A percentile compares a stretch with the other conserved stretches of the same genome.
Evolutionary conservation across 2,329 filamentous ascomycete genomes (phyloP).

Genomic region (Geoglossum cookeanum): DNA sequence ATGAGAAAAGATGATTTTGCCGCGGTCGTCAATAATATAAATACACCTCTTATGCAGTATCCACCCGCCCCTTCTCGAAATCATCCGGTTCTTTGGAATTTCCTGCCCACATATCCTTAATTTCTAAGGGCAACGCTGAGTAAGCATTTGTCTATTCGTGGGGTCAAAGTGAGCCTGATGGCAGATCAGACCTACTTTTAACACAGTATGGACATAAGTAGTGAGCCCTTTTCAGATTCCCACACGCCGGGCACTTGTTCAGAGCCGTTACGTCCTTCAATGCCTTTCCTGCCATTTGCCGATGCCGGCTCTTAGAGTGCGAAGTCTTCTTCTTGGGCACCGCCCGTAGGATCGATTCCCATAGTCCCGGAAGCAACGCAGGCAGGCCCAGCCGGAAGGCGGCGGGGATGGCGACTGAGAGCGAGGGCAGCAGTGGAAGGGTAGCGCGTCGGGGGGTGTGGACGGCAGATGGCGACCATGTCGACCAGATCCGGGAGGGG

Average conservation of each 20-base stretch:
- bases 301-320: constrained; percentile 81
- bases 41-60: neutral
- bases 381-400: constrained; percentile 42
- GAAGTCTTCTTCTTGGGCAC: constrained; percentile 99
- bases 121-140: constrained; percentile 16
- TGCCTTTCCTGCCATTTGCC: constrained; percentile 90
- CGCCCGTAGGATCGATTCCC: constrained; percentile 79
- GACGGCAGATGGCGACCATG: neutral
- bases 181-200: constrained; percentile 40
- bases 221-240: constrained; percentile 73
- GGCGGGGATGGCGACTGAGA: constrained; percentile 37
- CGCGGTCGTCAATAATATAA: too few species aligned
- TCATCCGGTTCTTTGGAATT: constrained; percentile 10
- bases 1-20: too few species aligned
- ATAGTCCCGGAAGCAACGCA: constrained; percentile 59
- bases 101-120: constrained; percentile 26
- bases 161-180: neutral
- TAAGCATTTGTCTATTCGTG: neutral
- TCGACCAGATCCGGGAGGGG: neutral
- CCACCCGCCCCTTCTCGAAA: neutral
- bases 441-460: neutral
- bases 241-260: constrained; percentile 80
- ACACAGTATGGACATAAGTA: constrained; percentile 76
- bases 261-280: constrained; percentile 76
- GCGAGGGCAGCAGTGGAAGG: neutral